Conservation (phyloP, 305 asterid species). For the Coffea humblotiana region DNA sequence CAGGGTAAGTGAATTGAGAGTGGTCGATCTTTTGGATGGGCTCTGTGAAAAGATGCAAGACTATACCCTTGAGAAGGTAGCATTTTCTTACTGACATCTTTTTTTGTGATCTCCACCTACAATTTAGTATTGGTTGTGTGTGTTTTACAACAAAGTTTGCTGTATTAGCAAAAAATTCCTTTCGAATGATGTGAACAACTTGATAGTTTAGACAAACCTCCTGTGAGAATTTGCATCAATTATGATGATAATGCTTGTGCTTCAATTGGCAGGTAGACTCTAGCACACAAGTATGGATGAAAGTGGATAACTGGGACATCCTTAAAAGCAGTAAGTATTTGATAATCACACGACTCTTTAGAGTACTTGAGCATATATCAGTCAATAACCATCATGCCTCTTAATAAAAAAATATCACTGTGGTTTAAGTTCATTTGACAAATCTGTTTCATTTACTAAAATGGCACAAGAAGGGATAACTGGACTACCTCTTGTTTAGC, state of each 20-base stretch:
- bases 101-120: conserved; percentile 7
- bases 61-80: conserved; percentile 91
- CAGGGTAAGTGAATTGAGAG: conserved; percentile 90
- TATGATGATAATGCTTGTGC: conserved; percentile 27
- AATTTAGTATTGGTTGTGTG: not conserved
- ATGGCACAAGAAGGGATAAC: not conserved
- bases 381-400: not conserved
- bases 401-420: not conserved
- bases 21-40: conserved; percentile 86
- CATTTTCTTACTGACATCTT: conserved; percentile 10
- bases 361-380: not conserved
- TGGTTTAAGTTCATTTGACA: not conserved
- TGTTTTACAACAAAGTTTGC: not conserved
- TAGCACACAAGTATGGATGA: conserved; percentile 60
- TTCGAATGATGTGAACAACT: not conserved
- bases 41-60: conserved; percentile 98
- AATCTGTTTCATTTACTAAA: not conserved
- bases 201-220: not conserved
- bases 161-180: not conserved
- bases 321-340: conserved; percentile 57
- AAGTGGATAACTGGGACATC: conserved; percentile 69
- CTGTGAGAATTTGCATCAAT: conserved; percentile 3
- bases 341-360: not conserved
- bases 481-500: not conserved
- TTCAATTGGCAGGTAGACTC: conserved; percentile 61